Evolutionary conservation across 108 stramenopile genomes (phyloP), one percentile per base, ranked within the genome.

Genomic region (Craspedostauros australis): DNA sequence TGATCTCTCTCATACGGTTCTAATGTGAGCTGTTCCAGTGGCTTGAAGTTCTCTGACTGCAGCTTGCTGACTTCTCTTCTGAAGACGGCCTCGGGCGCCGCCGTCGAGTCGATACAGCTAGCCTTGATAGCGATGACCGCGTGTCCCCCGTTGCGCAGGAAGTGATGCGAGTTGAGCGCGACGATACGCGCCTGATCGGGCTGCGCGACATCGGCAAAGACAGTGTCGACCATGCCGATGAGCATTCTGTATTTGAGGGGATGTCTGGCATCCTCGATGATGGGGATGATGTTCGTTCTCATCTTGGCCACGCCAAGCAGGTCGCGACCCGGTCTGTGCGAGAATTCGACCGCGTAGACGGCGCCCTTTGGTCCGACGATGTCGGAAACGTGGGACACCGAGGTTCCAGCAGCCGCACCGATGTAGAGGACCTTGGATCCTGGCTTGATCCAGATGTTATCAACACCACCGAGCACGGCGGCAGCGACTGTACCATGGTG

Each of bases 1-100:
- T 99, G 99, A 66, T 98, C 99, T 60, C 99, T 86, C 76, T 99
- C 99, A 68, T 97, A 99, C 11, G 99, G 99, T 68, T 99, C 99
- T 45, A 99, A 87, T 38, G 99, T 99, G 47, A 99, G 70, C 76
- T 99, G 99, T 78, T 99, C 99, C 62, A 91, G 54, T 0, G 99
- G 99, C 78, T 97, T 98, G 76, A 98, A 94, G 55, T 97, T 86
- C 68, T 98, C 96, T 26, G 60, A 54, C 59, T 93, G 88, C 30
- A 99, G 76, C 62, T 95, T 94, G 59, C 77, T 76, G 28, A 98
- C 95, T 77, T 99, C 95, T 41, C 84, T 59, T 61, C 91, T 70
- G 67, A 99, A 99, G 15, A 99, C 99, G 1, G 96, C 96, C 72
- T 98, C 99, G 3, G 99, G 96, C 21, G 95, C 80, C n/a, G 96